Evolutionary conservation across 148 eudicot species (phyloP).

Genomic region (Silene uniflora): DNA sequence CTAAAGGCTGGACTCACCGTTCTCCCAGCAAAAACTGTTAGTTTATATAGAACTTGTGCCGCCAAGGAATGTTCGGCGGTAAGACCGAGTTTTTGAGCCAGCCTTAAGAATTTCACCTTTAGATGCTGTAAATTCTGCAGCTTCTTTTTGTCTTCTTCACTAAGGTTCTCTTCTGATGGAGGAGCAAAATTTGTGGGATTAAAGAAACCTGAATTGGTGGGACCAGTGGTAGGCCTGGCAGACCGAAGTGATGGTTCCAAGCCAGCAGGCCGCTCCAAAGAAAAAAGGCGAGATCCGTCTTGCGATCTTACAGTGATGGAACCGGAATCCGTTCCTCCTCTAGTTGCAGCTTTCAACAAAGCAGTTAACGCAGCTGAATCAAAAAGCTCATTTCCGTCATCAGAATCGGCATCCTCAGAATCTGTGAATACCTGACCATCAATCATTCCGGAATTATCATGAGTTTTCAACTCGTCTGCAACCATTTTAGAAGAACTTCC

Average conservation of each 20-base stretch:
- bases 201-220: constrained; percentile 47
- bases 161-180: constrained; percentile 54
- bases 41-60: constrained; percentile 73
- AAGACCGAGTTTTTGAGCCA: constrained; percentile 69
- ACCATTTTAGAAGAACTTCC: constrained; percentile 62
- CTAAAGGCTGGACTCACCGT: constrained; percentile 54
- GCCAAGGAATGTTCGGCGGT: constrained; percentile 79
- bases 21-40: constrained; percentile 76
- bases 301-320: constrained; percentile 67
- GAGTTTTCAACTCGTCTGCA: constrained; percentile 66
- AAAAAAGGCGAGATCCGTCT: constrained; percentile 87
- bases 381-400: constrained; percentile 72
- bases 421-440: constrained; percentile 85
- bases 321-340: constrained; percentile 57
- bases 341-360: constrained; percentile 80
- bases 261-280: constrained; percentile 95
- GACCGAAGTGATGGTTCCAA: constrained; percentile 70
- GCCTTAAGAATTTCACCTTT: constrained; percentile 88
- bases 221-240: constrained; percentile 47
- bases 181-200: constrained; percentile 33
- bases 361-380: constrained; percentile 95
- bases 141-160: constrained; percentile 77
- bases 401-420: constrained; percentile 79
- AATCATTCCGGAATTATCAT: constrained; percentile 39
- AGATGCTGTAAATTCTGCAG: constrained; percentile 62